phyloP scores from a whole-genome alignment of 2,329 filamentous ascomycete genomes.

The Magnaporthiopsis rhizophila region DNA sequence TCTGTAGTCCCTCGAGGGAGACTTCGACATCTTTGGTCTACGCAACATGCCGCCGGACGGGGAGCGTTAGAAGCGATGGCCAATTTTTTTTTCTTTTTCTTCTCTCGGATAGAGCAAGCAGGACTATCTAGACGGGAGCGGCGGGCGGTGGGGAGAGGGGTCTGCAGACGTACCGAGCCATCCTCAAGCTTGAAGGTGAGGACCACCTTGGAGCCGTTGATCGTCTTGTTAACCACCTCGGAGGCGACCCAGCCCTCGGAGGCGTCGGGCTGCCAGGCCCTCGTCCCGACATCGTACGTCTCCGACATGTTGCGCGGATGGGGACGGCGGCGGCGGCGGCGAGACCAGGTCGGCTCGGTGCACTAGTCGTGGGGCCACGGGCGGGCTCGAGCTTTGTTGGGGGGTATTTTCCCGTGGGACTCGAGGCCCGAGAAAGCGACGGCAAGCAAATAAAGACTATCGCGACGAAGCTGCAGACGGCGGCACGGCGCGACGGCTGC shows the following conservation, averaged over 20 bases:
- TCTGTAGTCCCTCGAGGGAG: slow-evolving; percentile 65
- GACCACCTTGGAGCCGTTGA: slow-evolving; percentile 78
- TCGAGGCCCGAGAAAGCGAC: background rate
- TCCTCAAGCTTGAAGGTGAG: slow-evolving; percentile 85
- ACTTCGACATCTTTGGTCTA: slow-evolving; percentile 76
- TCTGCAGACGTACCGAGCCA: slow-evolving; percentile 63
- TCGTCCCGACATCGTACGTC: slow-evolving; percentile 90
- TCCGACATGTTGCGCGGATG: slow-evolving; percentile 63
- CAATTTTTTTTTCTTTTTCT: background rate
- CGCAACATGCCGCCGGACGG: slow-evolving; percentile 3
- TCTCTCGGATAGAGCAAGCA: background rate
- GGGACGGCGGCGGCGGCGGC: slow-evolving; percentile 9
- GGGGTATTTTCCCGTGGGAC: background rate
- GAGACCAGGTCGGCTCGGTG: background rate
- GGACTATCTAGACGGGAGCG: background rate
- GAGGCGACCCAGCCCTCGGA: slow-evolving; percentile 97
- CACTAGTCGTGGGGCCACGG: background rate
- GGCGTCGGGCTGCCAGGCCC: slow-evolving; percentile 95
- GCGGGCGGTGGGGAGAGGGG: background rate
- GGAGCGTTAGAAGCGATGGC: background rate
- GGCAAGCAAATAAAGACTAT: background rate
- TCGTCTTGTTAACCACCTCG: slow-evolving; percentile 78
- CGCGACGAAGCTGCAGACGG: background rate
- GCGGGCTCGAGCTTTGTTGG: background rate
- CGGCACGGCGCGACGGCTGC: background rate